Evolutionary conservation across 208 protist genomes (phyloP), one percentile per base, ranked within the genome.

Genomic region (Naegleria fowleri): DNA sequence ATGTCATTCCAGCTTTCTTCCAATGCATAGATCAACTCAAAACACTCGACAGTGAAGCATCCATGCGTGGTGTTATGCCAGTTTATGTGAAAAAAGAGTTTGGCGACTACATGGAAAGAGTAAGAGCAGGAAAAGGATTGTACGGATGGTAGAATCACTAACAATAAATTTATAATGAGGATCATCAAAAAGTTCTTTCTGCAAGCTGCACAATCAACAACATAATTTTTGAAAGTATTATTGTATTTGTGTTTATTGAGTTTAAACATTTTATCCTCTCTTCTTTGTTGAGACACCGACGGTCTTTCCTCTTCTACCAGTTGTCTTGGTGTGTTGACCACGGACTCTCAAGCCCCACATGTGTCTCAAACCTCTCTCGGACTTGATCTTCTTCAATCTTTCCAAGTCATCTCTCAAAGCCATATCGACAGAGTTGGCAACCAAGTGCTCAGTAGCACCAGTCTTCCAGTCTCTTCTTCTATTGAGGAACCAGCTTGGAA

Each of bases 261-360:
- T 29, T 67, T 67, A 84, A 33, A 16, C 11, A 36, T 39, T 33
- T 15, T 41, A 84, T 84, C 29, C 29, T 38, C 38, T 15, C 29
- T 40, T 97, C 95, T 98, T 98, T 91, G 96, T 95, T 48, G 94
- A 90, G 38, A 98, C 96, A 97, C 96, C 97, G 88, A 98, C 95
- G 90, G 95, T 97, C 92, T 96, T 94, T 92, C 98, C 98, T 93
- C 96, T 95, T 94, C 99, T 98, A 92, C 99, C 99, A 90, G 99
- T 99, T 79, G 98, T 99, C 97, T 99, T 99, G 51, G 99, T 99
- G 96, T 99, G 99, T 97, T 99, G 99, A 95, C 99, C 99, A 95
- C 99, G 97, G 91, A 99, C 99, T 92, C 98, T 97, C 89, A 99
- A 95, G 91, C 98, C 98, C 94, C 97, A 99, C 92, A 96, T 95